Conservation (phyloP, 306 rosid genomes). For the Spatholobus suberectus region DNA sequence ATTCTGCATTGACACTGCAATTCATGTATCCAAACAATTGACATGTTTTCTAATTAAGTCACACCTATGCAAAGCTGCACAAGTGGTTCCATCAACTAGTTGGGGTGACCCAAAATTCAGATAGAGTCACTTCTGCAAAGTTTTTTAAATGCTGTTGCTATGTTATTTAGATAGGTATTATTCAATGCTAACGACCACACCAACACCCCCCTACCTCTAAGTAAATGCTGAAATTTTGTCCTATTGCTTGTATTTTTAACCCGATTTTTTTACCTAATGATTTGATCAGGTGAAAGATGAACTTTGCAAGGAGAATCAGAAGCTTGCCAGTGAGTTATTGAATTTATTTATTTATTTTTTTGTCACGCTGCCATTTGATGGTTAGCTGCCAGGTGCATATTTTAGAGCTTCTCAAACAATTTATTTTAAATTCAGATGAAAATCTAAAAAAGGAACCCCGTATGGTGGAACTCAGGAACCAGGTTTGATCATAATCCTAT, state of each 20-base stretch:
- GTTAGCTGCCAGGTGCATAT: background rate
- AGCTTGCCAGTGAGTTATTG: conserved; percentile 7
- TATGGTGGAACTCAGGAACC: conserved; percentile 13
- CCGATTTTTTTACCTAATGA: background rate
- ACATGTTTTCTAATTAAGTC: background rate
- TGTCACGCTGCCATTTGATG: background rate
- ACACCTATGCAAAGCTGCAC: background rate
- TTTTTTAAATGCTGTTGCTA: background rate
- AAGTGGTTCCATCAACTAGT: background rate
- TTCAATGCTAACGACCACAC: background rate
- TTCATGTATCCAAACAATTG: background rate
- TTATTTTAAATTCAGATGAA: background rate
- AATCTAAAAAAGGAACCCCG: conserved; percentile 17
- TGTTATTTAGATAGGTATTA: background rate
- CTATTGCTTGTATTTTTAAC: conserved; percentile 6
- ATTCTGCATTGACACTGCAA: background rate
- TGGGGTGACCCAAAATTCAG: conserved; percentile 1
- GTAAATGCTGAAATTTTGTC: background rate
- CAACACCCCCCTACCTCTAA: too few relatives aligned
- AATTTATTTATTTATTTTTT: conserved; percentile 3
- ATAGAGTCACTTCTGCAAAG: background rate
- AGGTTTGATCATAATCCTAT: background rate
- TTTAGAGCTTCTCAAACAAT: background rate
- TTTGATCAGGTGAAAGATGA: conserved; percentile 39
- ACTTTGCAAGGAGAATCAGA: conserved; percentile 8